Evolutionary conservation across 192 early-diverging fungal species (phyloP), one percentile per base, ranked within the genome.

Genomic region (Coemansia sp.): DNA sequence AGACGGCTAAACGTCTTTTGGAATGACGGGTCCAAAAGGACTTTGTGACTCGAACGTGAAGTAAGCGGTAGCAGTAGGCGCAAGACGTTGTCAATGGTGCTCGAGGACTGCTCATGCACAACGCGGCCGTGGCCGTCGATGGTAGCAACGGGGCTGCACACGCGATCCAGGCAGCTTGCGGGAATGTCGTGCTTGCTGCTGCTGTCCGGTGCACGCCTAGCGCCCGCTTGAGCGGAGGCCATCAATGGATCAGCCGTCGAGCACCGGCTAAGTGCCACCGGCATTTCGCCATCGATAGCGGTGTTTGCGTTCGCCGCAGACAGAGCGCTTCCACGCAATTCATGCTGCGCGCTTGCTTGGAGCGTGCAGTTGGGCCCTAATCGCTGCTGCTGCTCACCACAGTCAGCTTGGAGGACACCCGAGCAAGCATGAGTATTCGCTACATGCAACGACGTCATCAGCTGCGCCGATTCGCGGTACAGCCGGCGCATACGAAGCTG

Each of bases 1-100:
- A 59, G 63, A 1, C 59, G 63, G 15, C 74, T 56, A 21, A 77
- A 53, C 11, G 62, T 53, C 53, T 70, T 77, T 33, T 67, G 74
- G 63, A 77, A 77, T 8, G 74, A 50, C 21, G 74, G 74, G 11
- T 77, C 74, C 30, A 77, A 52, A 41, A 77, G 63, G 2, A 47
- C 48, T 38, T 36, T 58, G 15, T 63, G 51, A 30, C 37, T 60
- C 7, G 56, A 21, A 1, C 36, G 54, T 25, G 51, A 21, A 25
- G 50, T 50, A 3, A 77, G 45, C 10, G 74, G 74, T 30, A 56
- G 59, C 19, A 77, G 38, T 26, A 77, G 38, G 15, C 63, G 63
- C 23, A 70, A 32, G 25, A 77, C 56, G 13, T 60, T 54, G 33
- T 56, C 51, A 33, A 77, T 70, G 41, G 66, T 66, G 21, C 31